Conservation (phyloP, 495 filamentous ascomycete species). For the Extremus antarcticus region DNA sequence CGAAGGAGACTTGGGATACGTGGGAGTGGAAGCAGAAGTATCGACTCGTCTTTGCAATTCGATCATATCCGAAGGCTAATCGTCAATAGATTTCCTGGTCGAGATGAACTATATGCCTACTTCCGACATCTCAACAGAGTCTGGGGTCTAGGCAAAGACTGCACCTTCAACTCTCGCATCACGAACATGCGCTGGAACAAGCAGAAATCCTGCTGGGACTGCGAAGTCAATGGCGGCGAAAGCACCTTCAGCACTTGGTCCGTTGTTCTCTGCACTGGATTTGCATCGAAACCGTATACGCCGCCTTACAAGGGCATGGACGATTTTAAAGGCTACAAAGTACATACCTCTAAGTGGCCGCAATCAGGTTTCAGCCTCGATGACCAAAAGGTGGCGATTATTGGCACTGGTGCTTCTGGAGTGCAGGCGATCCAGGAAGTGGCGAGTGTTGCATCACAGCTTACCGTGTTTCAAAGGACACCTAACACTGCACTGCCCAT, state of each 20-base stretch:
- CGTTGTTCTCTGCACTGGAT: slow-evolving; percentile 36
- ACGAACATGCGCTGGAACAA: slow-evolving; percentile 36
- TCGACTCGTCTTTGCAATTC: background rate
- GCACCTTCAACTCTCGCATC: slow-evolving; percentile 44
- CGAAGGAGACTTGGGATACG: background rate
- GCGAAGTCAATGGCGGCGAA: slow-evolving; percentile 38
- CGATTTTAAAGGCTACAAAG: slow-evolving; percentile 33
- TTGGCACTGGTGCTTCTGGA: slow-evolving; percentile 47
- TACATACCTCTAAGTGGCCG: slow-evolving; percentile 48
- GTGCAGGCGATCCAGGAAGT: slow-evolving; percentile 39
- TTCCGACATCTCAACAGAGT: background rate
- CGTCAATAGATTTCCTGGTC: no score
- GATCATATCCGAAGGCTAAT: background rate
- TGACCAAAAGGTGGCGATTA: slow-evolving; percentile 43
- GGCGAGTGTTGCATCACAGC: slow-evolving; percentile 26
- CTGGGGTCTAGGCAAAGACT: slow-evolving; percentile 17
- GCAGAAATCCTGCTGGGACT: slow-evolving; percentile 33
- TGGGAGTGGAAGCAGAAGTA: background rate
- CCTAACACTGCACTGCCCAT: slow-evolving; percentile 17
- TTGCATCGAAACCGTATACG: slow-evolving; percentile 31
- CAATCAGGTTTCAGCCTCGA: slow-evolving; percentile 36
- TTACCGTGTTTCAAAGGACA: slow-evolving; percentile 44
- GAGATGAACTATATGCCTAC: background rate
- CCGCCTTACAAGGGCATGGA: slow-evolving; percentile 31
- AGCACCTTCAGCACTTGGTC: slow-evolving; percentile 35